These are phyloP conservation scores for Leishmania turanica DNA, from an alignment of 208 protist species.

Conservation along the genomic window DNA sequence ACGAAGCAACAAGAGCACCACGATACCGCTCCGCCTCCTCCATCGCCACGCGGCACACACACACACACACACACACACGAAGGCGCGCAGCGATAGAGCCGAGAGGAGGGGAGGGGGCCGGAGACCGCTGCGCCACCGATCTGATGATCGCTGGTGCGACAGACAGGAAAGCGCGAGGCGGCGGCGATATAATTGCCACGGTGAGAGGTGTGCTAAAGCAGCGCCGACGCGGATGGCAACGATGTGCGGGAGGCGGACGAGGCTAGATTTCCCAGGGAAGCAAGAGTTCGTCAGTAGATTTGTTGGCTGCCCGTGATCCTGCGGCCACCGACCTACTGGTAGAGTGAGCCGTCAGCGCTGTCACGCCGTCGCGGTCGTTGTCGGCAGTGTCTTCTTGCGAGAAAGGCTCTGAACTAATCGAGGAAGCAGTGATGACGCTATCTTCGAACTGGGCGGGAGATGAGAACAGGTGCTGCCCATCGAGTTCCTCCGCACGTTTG, in stretches of 20 bases:
- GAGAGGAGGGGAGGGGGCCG: not conserved
- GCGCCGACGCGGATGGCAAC: not conserved
- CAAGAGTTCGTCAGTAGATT: not conserved
- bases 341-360: not conserved
- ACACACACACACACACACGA: too few species aligned
- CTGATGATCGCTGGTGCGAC: not conserved
- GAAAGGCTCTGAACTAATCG: not conserved
- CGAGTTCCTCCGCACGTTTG: not conserved
- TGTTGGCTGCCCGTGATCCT: not conserved
- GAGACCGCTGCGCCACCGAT: not conserved
- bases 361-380: not conserved
- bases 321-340: not conserved
- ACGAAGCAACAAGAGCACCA: too few species aligned
- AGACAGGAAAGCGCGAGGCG: not conserved
- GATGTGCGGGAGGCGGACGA: not conserved
- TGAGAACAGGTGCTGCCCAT: not conserved
- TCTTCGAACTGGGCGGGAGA: not conserved
- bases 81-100: too few species aligned
- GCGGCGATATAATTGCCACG: not conserved
- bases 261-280: conserved; percentile 13
- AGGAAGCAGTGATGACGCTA: not conserved
- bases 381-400: not conserved
- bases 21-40: too few species aligned
- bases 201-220: not conserved
- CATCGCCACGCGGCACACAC: too few species aligned